These are phyloP conservation scores for Phytophthora tubulina DNA, from an alignment of 352 stramenopile species.

Conservation along the genomic window DNA sequence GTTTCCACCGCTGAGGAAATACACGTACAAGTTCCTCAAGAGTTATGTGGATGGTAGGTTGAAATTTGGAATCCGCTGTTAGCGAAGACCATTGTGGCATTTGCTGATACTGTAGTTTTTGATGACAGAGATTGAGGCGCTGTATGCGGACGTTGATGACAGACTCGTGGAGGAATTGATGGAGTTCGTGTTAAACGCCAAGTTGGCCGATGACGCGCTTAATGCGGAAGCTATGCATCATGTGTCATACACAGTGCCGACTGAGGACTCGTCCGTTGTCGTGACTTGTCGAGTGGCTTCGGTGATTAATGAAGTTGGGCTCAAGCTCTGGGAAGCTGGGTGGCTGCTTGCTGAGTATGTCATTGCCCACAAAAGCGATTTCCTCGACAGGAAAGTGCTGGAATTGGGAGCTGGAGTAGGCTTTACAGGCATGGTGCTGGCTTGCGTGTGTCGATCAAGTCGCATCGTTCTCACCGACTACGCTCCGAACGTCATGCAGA, in stretches of 20 bases:
- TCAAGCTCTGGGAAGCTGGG: slow-evolving; percentile 86
- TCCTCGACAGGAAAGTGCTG: slow-evolving; percentile 61
- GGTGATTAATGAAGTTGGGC: slow-evolving; percentile 84
- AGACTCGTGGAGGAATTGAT: slow-evolving; percentile 64
- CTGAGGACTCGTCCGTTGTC: slow-evolving; percentile 26
- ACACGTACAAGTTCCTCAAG: slow-evolving; percentile 81
- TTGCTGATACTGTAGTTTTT: not conserved
- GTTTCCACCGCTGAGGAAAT: slow-evolving; percentile 68
- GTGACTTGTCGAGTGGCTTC: slow-evolving; percentile 83
- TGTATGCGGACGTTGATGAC: slow-evolving; percentile 58
- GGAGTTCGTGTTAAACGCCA: slow-evolving; percentile 58
- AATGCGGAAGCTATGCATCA: slow-evolving; percentile 76
- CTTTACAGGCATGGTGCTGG: slow-evolving; percentile 73
- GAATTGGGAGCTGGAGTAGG: slow-evolving; percentile 81
- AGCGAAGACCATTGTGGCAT: slow-evolving; percentile 2
- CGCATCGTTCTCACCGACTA: slow-evolving; percentile 80
- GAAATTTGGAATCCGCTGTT: not conserved
- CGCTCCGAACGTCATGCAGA: slow-evolving; percentile 84
- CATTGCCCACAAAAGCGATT: slow-evolving; percentile 60
- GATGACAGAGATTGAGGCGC: slow-evolving; percentile 62
- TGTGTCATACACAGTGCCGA: slow-evolving; percentile 67
- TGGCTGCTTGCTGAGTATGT: slow-evolving; percentile 84
- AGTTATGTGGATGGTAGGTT: slow-evolving; percentile 63
- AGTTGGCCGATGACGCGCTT: slow-evolving; percentile 41
- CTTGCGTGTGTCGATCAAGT: slow-evolving; percentile 45